These are phyloP conservation scores for Vicia faba DNA, from an alignment of 306 rosid species.

Conservation along the genomic window DNA sequence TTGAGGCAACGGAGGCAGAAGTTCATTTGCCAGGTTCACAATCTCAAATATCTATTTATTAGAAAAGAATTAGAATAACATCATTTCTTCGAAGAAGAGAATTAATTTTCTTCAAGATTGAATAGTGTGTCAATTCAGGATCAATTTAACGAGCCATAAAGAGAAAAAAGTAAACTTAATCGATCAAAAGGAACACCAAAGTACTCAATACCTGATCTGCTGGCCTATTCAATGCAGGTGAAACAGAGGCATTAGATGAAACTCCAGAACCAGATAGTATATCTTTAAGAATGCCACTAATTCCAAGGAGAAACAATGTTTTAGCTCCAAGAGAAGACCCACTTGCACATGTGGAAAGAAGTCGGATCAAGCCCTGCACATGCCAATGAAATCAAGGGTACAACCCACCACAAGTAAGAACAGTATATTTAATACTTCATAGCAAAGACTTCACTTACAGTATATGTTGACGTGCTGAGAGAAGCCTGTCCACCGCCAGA, in stretches of 20 bases:
- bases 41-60: constrained; percentile 82
- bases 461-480: constrained; percentile 89
- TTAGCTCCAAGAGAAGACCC: constrained; percentile 94
- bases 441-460: constrained; percentile 54
- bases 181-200: not conserved
- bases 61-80: constrained; percentile 13
- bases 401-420: constrained; percentile 8
- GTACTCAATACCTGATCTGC: constrained; percentile 78
- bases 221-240: constrained; percentile 90
- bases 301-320: constrained; percentile 86
- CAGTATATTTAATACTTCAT: not conserved
- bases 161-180: not conserved
- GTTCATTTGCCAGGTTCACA: constrained; percentile 95
- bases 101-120: not conserved
- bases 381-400: constrained; percentile 37
- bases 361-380: constrained; percentile 93
- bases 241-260: constrained; percentile 72
- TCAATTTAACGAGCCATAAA: not conserved
- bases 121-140: not conserved
- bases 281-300: constrained; percentile 93
- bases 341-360: constrained; percentile 95
- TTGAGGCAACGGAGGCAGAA: constrained; percentile 92
- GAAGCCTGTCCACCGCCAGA: constrained; percentile 98
- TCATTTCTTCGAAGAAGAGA: not conserved
- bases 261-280: constrained; percentile 84